Evolutionary conservation across 257 asterid genomes (phyloP).

Genomic region (Lavandula angustifolia): DNA sequence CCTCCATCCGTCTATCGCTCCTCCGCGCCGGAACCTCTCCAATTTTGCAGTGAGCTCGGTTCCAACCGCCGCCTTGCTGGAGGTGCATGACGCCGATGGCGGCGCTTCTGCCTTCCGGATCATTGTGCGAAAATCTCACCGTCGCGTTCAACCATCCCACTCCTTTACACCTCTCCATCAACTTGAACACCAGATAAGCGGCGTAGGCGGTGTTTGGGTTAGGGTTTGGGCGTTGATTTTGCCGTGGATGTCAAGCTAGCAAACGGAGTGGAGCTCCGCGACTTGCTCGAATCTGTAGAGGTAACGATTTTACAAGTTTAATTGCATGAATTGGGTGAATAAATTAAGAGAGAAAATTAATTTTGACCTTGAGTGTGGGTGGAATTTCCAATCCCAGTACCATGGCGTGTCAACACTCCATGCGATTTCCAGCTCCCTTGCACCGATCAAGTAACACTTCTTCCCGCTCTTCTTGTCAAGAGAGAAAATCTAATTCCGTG

Average conservation of each 20-base stretch:
- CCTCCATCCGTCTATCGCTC: slow-evolving; percentile 2
- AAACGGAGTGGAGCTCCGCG: no score
- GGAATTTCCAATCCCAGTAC: slow-evolving; percentile 24
- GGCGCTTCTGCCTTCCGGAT: neutral
- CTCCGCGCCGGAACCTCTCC: slow-evolving; percentile 16
- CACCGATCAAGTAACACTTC: no score
- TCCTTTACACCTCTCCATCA: neutral
- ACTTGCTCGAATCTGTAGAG: no score
- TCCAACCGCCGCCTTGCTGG: neutral
- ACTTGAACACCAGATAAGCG: slow-evolving; percentile 27
- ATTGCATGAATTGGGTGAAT: no score
- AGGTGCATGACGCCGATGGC: slow-evolving; percentile 27
- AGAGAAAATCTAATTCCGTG: slow-evolving; percentile 35
- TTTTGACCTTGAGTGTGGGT: slow-evolving; percentile 13
- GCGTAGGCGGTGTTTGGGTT: neutral
- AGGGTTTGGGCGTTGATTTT: neutral
- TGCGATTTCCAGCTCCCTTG: no score
- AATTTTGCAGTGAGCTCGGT: neutral
- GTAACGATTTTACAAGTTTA: no score
- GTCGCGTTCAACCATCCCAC: neutral
- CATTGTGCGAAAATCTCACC: neutral
- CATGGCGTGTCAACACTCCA: slow-evolving; percentile 22
- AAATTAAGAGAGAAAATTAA: no score
- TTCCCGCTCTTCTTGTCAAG: slow-evolving; percentile 38
- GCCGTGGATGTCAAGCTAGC: slow-evolving; percentile 5